Conservation (phyloP, 2,329 filamentous ascomycete species). For the Fusarium nelsonii region DNA sequence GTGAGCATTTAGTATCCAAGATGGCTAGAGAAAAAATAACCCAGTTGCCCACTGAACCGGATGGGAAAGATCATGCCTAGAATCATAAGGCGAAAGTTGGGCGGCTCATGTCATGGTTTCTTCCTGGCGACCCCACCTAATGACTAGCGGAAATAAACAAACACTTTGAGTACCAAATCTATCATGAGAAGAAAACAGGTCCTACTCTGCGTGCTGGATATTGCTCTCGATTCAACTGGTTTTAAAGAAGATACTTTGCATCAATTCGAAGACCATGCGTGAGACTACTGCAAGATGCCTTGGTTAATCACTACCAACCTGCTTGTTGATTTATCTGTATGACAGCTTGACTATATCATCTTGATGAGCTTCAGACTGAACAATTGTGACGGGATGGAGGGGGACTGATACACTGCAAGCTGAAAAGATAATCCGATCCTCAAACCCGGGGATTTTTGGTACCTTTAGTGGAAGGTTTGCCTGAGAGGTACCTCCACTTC, state of each 20-base stretch:
- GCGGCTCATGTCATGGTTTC: neutral
- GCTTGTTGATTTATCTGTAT: neutral
- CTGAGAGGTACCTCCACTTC: conserved; percentile 41
- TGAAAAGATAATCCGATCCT: conserved; percentile 48
- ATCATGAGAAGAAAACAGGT: neutral
- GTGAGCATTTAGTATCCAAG: no score
- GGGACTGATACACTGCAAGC: conserved; percentile 14
- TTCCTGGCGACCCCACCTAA: neutral
- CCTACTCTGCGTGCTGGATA: neutral
- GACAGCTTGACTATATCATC: neutral
- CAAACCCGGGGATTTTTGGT: conserved; percentile 36
- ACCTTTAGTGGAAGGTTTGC: conserved; percentile 40
- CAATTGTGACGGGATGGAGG: neutral
- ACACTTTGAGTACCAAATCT: neutral
- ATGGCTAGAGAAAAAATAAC: no score
- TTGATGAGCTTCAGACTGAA: conserved; percentile 4
- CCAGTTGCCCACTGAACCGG: no score
- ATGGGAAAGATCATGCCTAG: no score
- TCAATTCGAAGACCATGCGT: neutral
- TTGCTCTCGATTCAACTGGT: neutral
- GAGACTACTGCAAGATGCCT: neutral
- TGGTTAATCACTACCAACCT: neutral
- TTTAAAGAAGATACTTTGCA: neutral
- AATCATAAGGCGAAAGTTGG: no score
- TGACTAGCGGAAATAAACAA: conserved; percentile 4